Evolutionary conservation across 2,329 filamentous ascomycete species (phyloP).

Genomic region (Ophiostoma ips): DNA sequence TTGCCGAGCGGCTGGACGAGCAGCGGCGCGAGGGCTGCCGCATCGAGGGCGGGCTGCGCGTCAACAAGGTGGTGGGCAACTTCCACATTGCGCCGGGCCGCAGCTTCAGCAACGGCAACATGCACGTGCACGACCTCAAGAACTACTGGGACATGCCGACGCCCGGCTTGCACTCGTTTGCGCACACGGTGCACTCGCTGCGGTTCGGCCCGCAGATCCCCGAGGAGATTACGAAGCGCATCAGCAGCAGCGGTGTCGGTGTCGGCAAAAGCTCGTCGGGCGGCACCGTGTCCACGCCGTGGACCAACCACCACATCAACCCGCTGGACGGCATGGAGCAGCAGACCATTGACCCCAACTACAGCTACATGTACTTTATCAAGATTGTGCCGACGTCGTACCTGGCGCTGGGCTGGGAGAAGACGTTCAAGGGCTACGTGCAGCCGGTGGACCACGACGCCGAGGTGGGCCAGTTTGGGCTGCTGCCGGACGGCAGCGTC

Average conservation of each 20-base stretch:
- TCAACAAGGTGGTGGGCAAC: slow-evolving; percentile 98
- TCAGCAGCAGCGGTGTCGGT: slow-evolving; percentile 28
- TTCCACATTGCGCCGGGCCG: slow-evolving; percentile 96
- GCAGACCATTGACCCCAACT: slow-evolving; percentile 65
- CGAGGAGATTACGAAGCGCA: slow-evolving; percentile 42
- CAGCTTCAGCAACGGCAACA: slow-evolving; percentile 89
- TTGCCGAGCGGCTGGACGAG: slow-evolving; percentile 71
- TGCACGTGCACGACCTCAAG: slow-evolving; percentile 95
- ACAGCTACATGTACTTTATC: slow-evolving; percentile 98
- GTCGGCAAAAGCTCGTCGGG: slow-evolving; percentile 20
- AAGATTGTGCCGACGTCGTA: slow-evolving; percentile 97
- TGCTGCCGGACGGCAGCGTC: slow-evolving; percentile 59
- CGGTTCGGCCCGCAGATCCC: slow-evolving; percentile 89
- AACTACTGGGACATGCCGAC: slow-evolving; percentile 75
- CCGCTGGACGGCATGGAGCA: slow-evolving; percentile 74
- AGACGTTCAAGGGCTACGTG: slow-evolving; percentile 29
- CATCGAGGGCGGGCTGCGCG: slow-evolving; percentile 78
- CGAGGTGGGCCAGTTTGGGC: slow-evolving; percentile 55
- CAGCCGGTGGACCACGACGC: slow-evolving; percentile 25
- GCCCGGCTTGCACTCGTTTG: slow-evolving; percentile 67
- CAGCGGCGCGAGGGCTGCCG: slow-evolving; percentile 89
- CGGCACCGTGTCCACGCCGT: slow-evolving; percentile 38
- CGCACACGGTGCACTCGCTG: slow-evolving; percentile 74
- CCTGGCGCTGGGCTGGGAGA: slow-evolving; percentile 79
- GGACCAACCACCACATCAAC: slow-evolving; percentile 86